phyloP scores from a whole-genome alignment of 352 stramenopile genomes.

The Phytophthora rubi region DNA sequence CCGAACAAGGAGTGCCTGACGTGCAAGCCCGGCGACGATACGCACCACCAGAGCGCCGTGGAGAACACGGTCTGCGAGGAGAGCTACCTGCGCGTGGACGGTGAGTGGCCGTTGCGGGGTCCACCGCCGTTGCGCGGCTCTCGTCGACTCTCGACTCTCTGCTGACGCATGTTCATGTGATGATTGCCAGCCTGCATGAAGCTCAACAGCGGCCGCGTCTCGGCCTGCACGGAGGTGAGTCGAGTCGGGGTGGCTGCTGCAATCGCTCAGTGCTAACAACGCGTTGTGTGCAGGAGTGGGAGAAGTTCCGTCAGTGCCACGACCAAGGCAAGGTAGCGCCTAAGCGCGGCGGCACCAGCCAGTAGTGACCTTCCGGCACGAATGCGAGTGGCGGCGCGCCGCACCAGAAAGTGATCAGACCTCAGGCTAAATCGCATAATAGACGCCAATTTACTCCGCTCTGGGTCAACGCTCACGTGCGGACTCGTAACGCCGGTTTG shows the following conservation, averaged over 20 bases:
- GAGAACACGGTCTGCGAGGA: slow-evolving; percentile 72
- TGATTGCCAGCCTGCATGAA: slow-evolving; percentile 78
- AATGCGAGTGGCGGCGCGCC: too few species aligned
- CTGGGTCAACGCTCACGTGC: neutral
- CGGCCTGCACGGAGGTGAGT: slow-evolving; percentile 67
- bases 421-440: slow-evolving; percentile 4
- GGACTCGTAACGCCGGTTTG: neutral
- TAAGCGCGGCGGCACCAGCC: slow-evolving; percentile 26
- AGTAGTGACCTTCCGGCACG: slow-evolving; percentile 21
- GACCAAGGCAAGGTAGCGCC: slow-evolving; percentile 51
- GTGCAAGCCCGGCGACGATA: slow-evolving; percentile 75
- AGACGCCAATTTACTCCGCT: neutral
- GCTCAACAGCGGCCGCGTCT: slow-evolving; percentile 74
- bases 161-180: slow-evolving; percentile 18
- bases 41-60: slow-evolving; percentile 71
- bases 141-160: neutral
- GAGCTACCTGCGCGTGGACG: slow-evolving; percentile 71
- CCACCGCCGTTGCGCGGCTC: slow-evolving; percentile 2
- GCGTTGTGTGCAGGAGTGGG: slow-evolving; percentile 55
- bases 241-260: neutral
- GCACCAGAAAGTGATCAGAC: neutral
- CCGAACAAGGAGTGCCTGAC: slow-evolving; percentile 70
- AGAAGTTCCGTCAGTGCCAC: slow-evolving; percentile 78
- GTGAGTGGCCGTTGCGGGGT: slow-evolving; percentile 31
- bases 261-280: neutral